A percentile compares a stretch with the other conserved stretches of the same genome.
phyloP scores from a whole-genome alignment of 176 grass and related monocot species.

The Phoenix dactylifera region DNA sequence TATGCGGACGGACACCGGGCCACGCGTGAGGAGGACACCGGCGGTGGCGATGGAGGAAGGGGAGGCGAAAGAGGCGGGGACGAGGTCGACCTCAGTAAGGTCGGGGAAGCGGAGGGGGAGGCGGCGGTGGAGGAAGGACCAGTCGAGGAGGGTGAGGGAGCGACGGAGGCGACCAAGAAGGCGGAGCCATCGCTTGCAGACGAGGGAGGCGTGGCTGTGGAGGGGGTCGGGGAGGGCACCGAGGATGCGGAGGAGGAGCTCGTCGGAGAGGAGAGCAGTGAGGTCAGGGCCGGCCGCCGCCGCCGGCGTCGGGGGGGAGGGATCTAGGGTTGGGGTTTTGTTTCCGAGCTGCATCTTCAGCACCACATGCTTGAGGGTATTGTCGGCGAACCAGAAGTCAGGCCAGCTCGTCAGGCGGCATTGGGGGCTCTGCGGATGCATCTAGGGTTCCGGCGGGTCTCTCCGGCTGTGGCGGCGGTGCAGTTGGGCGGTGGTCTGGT shows the following conservation, averaged over 20 bases:
- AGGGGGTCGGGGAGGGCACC: constrained; percentile 44
- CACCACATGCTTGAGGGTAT: constrained; percentile 17
- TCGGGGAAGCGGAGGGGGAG: constrained; percentile 58
- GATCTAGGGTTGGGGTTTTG: constrained; percentile 35
- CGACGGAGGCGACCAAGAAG: constrained; percentile 66
- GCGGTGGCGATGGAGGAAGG: constrained; percentile 12
- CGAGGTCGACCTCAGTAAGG: constrained; percentile 65
- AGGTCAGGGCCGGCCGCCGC: background rate
- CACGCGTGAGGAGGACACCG: constrained; percentile 46
- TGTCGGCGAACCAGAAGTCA: constrained; percentile 26
- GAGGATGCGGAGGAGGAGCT: constrained; percentile 48
- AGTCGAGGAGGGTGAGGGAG: constrained; percentile 61
- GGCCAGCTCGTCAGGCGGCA: constrained; percentile 29
- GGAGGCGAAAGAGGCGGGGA: constrained; percentile 54
- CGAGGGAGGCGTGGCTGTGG: constrained; percentile 45
- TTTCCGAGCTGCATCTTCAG: constrained; percentile 25
- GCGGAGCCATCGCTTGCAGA: constrained; percentile 73
- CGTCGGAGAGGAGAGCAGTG: constrained; percentile 30
- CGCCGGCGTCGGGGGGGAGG: background rate
- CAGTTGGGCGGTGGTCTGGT: background rate
- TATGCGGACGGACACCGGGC: constrained; percentile 38
- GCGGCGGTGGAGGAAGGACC: constrained; percentile 62
- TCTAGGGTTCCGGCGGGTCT: constrained; percentile 22
- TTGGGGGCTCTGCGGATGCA: constrained; percentile 20
- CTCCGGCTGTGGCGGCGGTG: background rate